Evolutionary conservation across 2,329 filamentous ascomycete species (phyloP).

Genomic region (Triangularia setosa): DNA sequence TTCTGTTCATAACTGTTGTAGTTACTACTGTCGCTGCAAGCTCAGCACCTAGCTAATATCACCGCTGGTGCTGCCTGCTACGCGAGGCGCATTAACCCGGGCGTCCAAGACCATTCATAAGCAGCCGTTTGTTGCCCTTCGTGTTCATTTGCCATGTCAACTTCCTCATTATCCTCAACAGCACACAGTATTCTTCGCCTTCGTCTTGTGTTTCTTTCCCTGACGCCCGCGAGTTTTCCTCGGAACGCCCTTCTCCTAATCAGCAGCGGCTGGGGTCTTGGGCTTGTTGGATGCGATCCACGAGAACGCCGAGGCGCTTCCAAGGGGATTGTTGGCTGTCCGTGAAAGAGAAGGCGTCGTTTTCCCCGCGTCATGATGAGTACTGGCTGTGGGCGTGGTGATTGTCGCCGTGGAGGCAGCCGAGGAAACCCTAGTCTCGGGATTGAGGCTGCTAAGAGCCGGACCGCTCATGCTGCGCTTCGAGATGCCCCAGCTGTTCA

Average conservation of each 20-base stretch:
- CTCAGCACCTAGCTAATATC: background rate
- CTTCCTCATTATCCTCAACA: background rate
- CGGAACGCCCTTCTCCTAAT: constrained; percentile 22
- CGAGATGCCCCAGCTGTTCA: constrained; percentile 35
- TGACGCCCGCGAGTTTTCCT: background rate
- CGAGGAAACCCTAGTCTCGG: constrained; percentile 14
- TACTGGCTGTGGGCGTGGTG: background rate
- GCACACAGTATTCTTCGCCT: background rate
- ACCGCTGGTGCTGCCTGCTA: background rate
- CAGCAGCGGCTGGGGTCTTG: constrained; percentile 37
- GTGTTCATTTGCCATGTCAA: background rate
- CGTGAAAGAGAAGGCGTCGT: constrained; percentile 43
- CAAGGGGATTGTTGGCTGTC: constrained; percentile 73
- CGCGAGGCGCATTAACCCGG: background rate
- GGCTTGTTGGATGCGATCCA: constrained; percentile 64
- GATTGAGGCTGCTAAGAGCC: constrained; percentile 28
- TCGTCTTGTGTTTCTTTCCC: background rate
- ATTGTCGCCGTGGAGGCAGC: background rate
- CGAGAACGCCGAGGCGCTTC: constrained; percentile 87
- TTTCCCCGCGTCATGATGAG: constrained; percentile 5
- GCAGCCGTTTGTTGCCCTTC: background rate
- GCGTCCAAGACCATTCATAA: background rate
- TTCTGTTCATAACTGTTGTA: background rate
- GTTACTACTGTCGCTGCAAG: background rate
- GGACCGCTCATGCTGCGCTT: constrained; percentile 44